Conservation (phyloP, 1,284 basidiomycete genomes). For the Coniferiporia sulphurascens region DNA sequence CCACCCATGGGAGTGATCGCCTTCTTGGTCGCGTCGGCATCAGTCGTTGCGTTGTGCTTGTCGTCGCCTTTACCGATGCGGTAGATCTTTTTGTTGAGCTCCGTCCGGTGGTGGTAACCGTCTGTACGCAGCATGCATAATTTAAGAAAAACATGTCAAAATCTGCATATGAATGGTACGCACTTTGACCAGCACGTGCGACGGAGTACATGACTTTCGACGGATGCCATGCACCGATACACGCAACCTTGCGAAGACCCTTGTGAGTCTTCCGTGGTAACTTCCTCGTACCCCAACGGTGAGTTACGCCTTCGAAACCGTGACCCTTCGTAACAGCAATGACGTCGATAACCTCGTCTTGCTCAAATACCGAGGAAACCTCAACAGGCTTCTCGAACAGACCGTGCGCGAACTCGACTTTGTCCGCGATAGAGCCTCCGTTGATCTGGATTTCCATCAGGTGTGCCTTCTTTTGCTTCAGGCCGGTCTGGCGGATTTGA, state of each 20-base stretch:
- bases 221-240: conserved; percentile 99
- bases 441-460: conserved; percentile 99
- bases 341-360: conserved; percentile 95
- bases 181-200: conserved; percentile 98
- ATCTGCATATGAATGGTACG: conserved; percentile 27
- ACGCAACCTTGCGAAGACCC: conserved; percentile 99
- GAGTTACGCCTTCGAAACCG: conserved; percentile 99
- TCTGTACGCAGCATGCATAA: conserved; percentile 40
- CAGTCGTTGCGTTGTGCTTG: conserved; percentile 86
- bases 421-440: conserved; percentile 95
- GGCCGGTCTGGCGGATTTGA: conserved; percentile 96
- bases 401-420: conserved; percentile 94
- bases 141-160: conserved; percentile 19
- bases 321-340: conserved; percentile 99
- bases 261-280: conserved; percentile 99
- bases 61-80: conserved; percentile 85
- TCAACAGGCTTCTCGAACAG: conserved; percentile 98
- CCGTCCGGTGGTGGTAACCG: conserved; percentile 98
- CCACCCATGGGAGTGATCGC: conserved; percentile 97
- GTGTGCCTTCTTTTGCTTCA: conserved; percentile 99
- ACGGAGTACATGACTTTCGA: conserved; percentile 99
- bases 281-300: conserved; percentile 99
- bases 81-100: conserved; percentile 99
- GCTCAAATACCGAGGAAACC: conserved; percentile 85
- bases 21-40: conserved; percentile 92